Evolutionary conservation across 768 basidiomycete species (phyloP).

Genomic region (Collybia nuda): DNA sequence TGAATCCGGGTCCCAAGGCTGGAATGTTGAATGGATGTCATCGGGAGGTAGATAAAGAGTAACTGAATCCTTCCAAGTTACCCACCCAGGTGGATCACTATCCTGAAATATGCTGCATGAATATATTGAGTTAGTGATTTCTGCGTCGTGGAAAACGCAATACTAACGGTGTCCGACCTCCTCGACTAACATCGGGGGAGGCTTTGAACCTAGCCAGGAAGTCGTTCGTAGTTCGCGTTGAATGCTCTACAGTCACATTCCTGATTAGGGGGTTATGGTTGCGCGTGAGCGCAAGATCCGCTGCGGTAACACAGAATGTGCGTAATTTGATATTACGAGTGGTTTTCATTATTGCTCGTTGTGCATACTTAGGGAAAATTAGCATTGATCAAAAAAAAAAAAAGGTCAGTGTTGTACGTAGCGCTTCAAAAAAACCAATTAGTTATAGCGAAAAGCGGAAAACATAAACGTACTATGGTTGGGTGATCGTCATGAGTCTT

Average conservation of each 20-base stretch:
- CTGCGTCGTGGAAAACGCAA: not conserved
- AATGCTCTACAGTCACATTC: conserved; percentile 46
- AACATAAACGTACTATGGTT: conserved; percentile 50
- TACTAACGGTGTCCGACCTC: conserved; percentile 45
- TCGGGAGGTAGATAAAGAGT: conserved; percentile 49
- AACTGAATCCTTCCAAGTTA: conserved; percentile 55
- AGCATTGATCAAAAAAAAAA: not conserved
- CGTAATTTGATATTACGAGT: conserved; percentile 81
- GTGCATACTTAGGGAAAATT: conserved; percentile 50
- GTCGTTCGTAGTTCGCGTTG: conserved; percentile 49
- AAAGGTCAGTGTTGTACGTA: conserved; percentile 42
- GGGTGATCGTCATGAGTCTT: conserved; percentile 64
- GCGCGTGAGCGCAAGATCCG: conserved; percentile 60
- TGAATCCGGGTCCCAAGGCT: conserved; percentile 59
- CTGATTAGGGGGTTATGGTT: conserved; percentile 69
- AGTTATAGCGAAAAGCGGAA: not conserved
- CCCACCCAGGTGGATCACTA: conserved; percentile 62
- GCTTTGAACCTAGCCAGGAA: conserved; percentile 56
- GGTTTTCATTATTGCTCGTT: conserved; percentile 75
- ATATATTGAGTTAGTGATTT: conserved; percentile 4
- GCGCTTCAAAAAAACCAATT: conserved; percentile 34
- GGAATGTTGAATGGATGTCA: conserved; percentile 46
- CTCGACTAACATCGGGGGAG: conserved; percentile 39
- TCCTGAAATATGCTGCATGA: conserved; percentile 51
- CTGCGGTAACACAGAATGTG: conserved; percentile 55